Evolutionary conservation across 805 yeast genomes (phyloP).

Genomic region (Pichia nanzhaoensis): DNA sequence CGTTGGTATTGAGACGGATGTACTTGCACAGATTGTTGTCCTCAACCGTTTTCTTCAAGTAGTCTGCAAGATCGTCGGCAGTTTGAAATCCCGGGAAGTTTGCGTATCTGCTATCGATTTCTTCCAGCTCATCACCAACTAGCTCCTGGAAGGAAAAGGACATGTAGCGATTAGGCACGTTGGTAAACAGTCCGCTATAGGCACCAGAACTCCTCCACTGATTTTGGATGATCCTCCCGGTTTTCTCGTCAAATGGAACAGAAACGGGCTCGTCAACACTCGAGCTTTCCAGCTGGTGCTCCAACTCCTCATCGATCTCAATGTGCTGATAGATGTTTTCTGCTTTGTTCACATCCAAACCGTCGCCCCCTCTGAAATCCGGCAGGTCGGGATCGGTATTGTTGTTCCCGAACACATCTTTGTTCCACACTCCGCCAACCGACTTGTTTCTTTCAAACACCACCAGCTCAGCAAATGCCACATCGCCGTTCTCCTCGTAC

Average conservation of each 20-base stretch:
- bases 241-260: neutral
- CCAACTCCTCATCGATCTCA: conserved; percentile 10
- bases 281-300: conserved; percentile 22
- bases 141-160: conserved; percentile 32
- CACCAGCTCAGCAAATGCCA: conserved; percentile 30
- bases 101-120: conserved; percentile 10
- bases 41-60: conserved; percentile 14
- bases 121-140: conserved; percentile 7
- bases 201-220: conserved; percentile 37
- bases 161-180: conserved; percentile 35
- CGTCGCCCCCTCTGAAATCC: neutral
- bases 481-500: conserved; percentile 8
- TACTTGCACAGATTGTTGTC: conserved; percentile 27
- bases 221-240: conserved; percentile 8
- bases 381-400: conserved; percentile 22
- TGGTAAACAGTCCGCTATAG: conserved; percentile 35
- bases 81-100: conserved; percentile 19
- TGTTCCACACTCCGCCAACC: conserved; percentile 39
- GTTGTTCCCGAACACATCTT: conserved; percentile 10
- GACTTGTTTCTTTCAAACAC: conserved; percentile 35
- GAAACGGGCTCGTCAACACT: conserved; percentile 31
- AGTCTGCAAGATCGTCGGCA: conserved; percentile 22
- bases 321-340: conserved; percentile 10
- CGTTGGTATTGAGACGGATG: conserved; percentile 36
- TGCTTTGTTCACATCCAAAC: conserved; percentile 1